Base-by-base conservation (phyloP, 1,139 yeast species). In the Meyerozyma sp. region DNA sequence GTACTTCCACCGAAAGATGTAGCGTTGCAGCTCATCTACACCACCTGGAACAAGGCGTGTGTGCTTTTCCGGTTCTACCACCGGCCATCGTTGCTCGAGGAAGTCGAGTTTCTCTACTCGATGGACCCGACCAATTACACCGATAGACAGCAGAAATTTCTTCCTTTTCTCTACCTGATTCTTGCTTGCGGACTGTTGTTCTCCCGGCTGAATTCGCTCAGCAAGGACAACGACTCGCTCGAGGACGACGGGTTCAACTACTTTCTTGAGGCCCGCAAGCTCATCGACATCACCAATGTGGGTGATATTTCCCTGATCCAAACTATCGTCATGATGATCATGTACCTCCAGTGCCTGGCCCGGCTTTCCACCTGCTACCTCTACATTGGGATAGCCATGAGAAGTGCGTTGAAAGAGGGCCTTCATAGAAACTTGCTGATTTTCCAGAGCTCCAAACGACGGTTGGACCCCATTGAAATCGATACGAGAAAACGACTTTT, bases 321-420 rank as follows among this genome's bases (percentile, higher is more conserved):
- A 61, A 82, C 96, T 0, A 77, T 89, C 41, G 81, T 79, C 14
- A 78, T 75, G 83, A 68, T 76, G 71, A 82, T 87, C 44, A 73
- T 90, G 54, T 90, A 89, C 59, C 68, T 90, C 44, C 96, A 90
- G 64, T 89, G 96, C 59, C 85, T 95, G 2, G 96, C 96, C 1
- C 73, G 96, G 48, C 70, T 91, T 46, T 84, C 95, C 0, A 88
- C 96, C 0, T 90, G 97, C 63, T 90, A 90, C 61, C 83, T 95
- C 0, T 90, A 88, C 61, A 86, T 89, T 51, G 96, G 97, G n/a
- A 84, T 88, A 42, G 97, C 96, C 0, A 67, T 90, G 54, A 72
- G 97, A 58, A 84, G 93, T 42, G 95, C 95, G 0, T 66, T 90
- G 42, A 77, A 94, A 51, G 94, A 89, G 57, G 98, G 98, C 1